phyloP scores from a whole-genome alignment of 1,139 yeast genomes.

The Geotrichum cucujoidarum region DNA sequence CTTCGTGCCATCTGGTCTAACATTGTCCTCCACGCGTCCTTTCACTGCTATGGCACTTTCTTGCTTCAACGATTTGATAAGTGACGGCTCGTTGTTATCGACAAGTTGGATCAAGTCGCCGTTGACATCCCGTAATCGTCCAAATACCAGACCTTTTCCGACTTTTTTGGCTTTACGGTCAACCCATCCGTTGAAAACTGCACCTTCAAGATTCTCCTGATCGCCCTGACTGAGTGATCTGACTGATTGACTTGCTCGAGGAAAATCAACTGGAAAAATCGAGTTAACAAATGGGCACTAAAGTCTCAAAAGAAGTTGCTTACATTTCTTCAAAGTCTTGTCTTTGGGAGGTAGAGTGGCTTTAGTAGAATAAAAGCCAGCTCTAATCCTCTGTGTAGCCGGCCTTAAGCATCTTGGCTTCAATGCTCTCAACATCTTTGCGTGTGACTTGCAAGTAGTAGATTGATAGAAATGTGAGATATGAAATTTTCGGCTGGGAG shows the following conservation, averaged over 20 bases:
- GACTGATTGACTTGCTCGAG: constrained; percentile 22
- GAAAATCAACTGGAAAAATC: constrained; percentile 21
- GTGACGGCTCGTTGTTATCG: constrained; percentile 44
- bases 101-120: constrained; percentile 68
- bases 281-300: too few relatives aligned
- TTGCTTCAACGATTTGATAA: constrained; percentile 49
- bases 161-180: constrained; percentile 64
- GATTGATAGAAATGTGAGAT: neutral
- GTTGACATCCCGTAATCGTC: constrained; percentile 62
- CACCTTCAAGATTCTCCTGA: constrained; percentile 4
- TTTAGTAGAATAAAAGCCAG: constrained; percentile 1
- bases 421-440: constrained; percentile 7
- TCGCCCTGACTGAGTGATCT: constrained; percentile 12
- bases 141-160: constrained; percentile 58
- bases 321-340: constrained; percentile 21
- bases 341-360: constrained; percentile 16
- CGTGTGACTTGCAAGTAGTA: too few relatives aligned
- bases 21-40: constrained; percentile 46
- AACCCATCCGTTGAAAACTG: constrained; percentile 69
- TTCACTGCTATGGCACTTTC: constrained; percentile 76
- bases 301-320: too few relatives aligned
- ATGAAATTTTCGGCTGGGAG: neutral
- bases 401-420: neutral
- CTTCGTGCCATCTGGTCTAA: constrained; percentile 28
- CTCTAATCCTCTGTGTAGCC: neutral